phyloP scores from a whole-genome alignment of 2,329 filamentous ascomycete species.

The Fusarium kyushuense region DNA sequence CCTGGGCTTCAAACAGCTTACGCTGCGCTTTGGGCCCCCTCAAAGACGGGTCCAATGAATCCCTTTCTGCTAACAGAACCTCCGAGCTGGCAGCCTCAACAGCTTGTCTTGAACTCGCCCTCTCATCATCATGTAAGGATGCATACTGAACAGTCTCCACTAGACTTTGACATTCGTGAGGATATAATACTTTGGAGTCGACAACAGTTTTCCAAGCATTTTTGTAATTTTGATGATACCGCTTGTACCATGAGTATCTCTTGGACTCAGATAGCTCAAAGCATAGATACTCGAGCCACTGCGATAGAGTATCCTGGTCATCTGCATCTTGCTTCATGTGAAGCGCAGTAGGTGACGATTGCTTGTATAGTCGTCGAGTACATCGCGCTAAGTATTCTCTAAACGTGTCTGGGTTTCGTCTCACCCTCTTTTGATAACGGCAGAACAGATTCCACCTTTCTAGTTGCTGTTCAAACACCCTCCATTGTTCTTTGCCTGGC shows the following conservation, averaged over 20 bases:
- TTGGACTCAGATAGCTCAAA: constrained; percentile 43
- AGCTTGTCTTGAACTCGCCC: constrained; percentile 10
- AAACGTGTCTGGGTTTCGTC: constrained; percentile 18
- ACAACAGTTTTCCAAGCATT: constrained; percentile 33
- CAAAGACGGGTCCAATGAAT: constrained; percentile 32
- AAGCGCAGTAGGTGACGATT: constrained; percentile 14
- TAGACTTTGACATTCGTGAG: constrained; percentile 13
- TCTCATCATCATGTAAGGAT: constrained; percentile 1
- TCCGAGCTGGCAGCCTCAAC: constrained; percentile 35
- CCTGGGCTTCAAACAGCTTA: constrained; percentile 27
- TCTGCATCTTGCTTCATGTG: constrained; percentile 43
- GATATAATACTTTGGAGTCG: constrained; percentile 14
- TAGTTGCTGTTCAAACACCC: constrained; percentile 37
- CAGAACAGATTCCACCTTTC: constrained; percentile 38
- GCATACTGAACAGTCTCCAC: constrained; percentile 19
- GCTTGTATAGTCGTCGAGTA: constrained; percentile 14
- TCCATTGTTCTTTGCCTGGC: constrained; percentile 24
- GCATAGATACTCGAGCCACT: constrained; percentile 56
- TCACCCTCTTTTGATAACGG: constrained; percentile 33
- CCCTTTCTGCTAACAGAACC: constrained; percentile 37
- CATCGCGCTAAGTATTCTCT: constrained; percentile 22
- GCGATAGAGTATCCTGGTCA: constrained; percentile 52
- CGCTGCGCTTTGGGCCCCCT: constrained; percentile 17
- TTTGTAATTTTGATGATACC: constrained; percentile 25
- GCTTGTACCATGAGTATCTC: constrained; percentile 32